Conservation (phyloP, 495 filamentous ascomycete genomes). For the Tuber calosporum region DNA sequence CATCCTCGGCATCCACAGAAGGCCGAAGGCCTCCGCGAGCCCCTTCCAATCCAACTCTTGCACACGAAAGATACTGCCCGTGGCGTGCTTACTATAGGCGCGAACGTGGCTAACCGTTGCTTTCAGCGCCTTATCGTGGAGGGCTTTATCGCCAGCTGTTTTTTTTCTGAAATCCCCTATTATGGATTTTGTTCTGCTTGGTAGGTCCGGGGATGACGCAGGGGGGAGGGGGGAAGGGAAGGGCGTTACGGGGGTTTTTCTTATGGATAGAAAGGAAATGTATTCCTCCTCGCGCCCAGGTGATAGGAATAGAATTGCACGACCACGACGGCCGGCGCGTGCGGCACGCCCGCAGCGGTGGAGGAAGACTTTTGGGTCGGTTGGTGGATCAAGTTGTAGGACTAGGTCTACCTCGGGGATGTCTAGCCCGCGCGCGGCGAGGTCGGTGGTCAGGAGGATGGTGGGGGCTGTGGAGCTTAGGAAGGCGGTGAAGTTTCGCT, state of each 20-base stretch:
- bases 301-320: slow-evolving; percentile 77
- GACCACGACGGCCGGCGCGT: slow-evolving; percentile 74
- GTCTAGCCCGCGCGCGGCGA: slow-evolving; percentile 75
- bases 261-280: slow-evolving; percentile 73
- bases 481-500: slow-evolving; percentile 57
- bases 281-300: slow-evolving; percentile 84
- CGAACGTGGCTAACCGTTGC: slow-evolving; percentile 90
- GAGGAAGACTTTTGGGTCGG: slow-evolving; percentile 88
- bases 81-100: slow-evolving; percentile 84
- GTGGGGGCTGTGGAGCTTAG: slow-evolving; percentile 57
- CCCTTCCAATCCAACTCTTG: slow-evolving; percentile 75
- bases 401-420: slow-evolving; percentile 94
- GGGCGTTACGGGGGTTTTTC: slow-evolving; percentile 71
- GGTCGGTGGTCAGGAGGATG: slow-evolving; percentile 66
- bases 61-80: slow-evolving; percentile 81
- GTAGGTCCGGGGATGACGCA: slow-evolving; percentile 41
- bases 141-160: slow-evolving; percentile 63
- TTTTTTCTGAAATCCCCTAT: slow-evolving; percentile 56
- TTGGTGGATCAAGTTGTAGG: slow-evolving; percentile 83
- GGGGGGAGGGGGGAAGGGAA: slow-evolving; percentile 41
- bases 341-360: slow-evolving; percentile 91
- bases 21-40: slow-evolving; percentile 70
- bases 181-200: slow-evolving; percentile 46
- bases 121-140: slow-evolving; percentile 79
- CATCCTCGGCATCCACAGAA: slow-evolving; percentile 87